Evolutionary conservation across 352 stramenopile genomes (phyloP), one percentile per base, ranked within the genome.

Genomic region (Pythium phragmiticola): DNA sequence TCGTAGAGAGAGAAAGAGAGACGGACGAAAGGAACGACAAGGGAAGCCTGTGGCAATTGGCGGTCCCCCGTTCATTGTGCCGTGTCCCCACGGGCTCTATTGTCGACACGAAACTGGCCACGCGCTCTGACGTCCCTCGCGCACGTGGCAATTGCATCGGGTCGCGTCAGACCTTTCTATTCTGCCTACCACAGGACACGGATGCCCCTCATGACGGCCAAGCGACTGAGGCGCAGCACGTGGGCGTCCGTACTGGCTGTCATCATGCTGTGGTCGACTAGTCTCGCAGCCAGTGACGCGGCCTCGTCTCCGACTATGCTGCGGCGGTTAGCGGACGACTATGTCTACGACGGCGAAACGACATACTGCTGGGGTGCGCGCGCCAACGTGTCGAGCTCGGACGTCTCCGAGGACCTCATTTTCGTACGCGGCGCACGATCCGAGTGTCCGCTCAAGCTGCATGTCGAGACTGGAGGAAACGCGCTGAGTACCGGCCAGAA

Each of bases 301-400:
- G 17, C 46, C 17, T 7, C 13, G 7, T 19, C 17, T 16, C 39
- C 13, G 39, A 46, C 39, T 21, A 41, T 54, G 12, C 21, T 37
- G 33, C 45, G 50, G 23, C 26, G 21, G 23, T 21, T 54, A 16
- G 17, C 45, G n/a, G 26, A 19, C 33, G 51, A 60, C 8, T 60
- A 56, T 51, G 58, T 57, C 16, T 64, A 68, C 23, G 68, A 78
- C 16, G 71, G 70, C 41, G 16, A 49, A 26, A 77, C 74, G 34
- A 82, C 74, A 9, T 79, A 75, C 47, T 82, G 74, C 52, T 82
- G 72, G 72, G 60, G 43, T 3, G 56, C 78, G 13, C 34, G 55
- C 45, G 67, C 57, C 7, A 60, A 57, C 21, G 41, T 66, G 9
- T 55, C 61, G 12, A 66, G 19, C 13, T 53, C 61, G 13, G 59